Base-by-base conservation (phyloP, 495 filamentous ascomycete genomes). In the Aspergillus nidulans region DNA sequence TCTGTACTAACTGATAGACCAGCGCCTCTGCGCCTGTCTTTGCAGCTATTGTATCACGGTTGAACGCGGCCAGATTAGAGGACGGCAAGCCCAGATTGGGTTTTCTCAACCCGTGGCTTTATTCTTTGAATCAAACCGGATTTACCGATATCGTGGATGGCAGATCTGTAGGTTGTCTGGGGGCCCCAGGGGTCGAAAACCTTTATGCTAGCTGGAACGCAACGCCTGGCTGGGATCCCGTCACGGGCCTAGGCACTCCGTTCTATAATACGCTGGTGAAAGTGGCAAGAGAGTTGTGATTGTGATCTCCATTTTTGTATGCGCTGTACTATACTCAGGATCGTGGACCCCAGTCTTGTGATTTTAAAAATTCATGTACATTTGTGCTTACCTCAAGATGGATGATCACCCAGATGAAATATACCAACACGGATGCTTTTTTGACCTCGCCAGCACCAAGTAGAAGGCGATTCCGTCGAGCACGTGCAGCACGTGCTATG, bases 101-200 rank as follows among this genome's bases (percentile, higher is more conserved):
- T 1, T 87, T 87, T 63, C 61, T 87, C 38, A 88, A 87, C 57
- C 84, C 84, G 1, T 83, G 80, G 79, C 64, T 88, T 15, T 88
- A 86, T 65, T 72, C 69, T 9, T 62, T 61, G 4, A 71, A 68
- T 1, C 61, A 69, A 21, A 53, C 62, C 20, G 81, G 75, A 0
- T 73, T 86, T 24, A 85, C 73, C 0, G 83, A 87, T 66, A 81
- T 86, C 25, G 72, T 78, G 5, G 56, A 66, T 9, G 84, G 81
- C 12, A 72, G 75, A 7, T 85, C 78, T 9, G 62, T 52, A 1
- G 83, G 83, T 15, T 87, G 84, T 58, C 68, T 61, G 19, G 75
- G 79, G 53, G 56, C 48, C 1, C 40, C 23, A 53, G 62, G 47
- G 36, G 42, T 70, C 0, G 47, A 66, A 12, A 68, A 84, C 10